Evolutionary conservation across 2,329 filamentous ascomycete species (phyloP).

Genomic region (Cyanodermella asteris): DNA sequence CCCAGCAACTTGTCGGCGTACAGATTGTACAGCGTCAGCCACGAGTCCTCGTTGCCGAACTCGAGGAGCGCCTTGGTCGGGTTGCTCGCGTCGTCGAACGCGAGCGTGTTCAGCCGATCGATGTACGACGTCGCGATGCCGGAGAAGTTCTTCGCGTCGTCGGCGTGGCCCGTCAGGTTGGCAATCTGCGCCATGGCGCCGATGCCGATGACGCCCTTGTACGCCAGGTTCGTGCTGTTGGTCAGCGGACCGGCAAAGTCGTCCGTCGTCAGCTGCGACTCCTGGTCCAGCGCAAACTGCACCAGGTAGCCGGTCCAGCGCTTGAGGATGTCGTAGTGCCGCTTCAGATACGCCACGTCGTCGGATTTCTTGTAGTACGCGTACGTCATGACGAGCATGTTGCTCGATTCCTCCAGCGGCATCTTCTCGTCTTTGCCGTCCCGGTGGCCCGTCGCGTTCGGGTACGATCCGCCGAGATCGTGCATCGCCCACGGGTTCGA

Average conservation of each 20-base stretch:
- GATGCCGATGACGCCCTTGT: slow-evolving; percentile 26
- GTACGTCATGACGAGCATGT: slow-evolving; percentile 17
- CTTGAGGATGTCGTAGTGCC: slow-evolving; percentile 16
- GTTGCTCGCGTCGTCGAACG: slow-evolving; percentile 15
- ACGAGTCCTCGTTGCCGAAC: slow-evolving; percentile 17
- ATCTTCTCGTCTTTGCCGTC: slow-evolving; percentile 18
- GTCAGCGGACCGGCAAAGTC: slow-evolving; percentile 31
- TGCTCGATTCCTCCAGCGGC: slow-evolving; percentile 21
- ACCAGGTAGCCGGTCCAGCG: slow-evolving; percentile 21
- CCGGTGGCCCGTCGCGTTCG: slow-evolving; percentile 19
- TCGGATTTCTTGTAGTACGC: slow-evolving; percentile 19
- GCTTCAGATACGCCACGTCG: slow-evolving; percentile 15
- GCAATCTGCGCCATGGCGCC: slow-evolving; percentile 21
- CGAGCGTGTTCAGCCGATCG: slow-evolving; percentile 23
- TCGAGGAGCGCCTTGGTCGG: slow-evolving; percentile 20
- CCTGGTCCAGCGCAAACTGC: slow-evolving; percentile 17
- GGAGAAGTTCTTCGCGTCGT: slow-evolving; percentile 15
- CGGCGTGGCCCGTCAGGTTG: slow-evolving; percentile 16
- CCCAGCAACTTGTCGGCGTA: slow-evolving; percentile 19
- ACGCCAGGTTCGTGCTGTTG: slow-evolving; percentile 25
- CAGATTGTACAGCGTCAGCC: slow-evolving; percentile 22
- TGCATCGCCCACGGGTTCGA: slow-evolving; percentile 18
- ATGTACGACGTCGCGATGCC: slow-evolving; percentile 19
- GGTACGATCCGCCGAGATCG: slow-evolving; percentile 21
- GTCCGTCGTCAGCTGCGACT: slow-evolving; percentile 20